Conservation (phyloP, 352 stramenopile species). For the Globisporangium cylindrosporum region DNA sequence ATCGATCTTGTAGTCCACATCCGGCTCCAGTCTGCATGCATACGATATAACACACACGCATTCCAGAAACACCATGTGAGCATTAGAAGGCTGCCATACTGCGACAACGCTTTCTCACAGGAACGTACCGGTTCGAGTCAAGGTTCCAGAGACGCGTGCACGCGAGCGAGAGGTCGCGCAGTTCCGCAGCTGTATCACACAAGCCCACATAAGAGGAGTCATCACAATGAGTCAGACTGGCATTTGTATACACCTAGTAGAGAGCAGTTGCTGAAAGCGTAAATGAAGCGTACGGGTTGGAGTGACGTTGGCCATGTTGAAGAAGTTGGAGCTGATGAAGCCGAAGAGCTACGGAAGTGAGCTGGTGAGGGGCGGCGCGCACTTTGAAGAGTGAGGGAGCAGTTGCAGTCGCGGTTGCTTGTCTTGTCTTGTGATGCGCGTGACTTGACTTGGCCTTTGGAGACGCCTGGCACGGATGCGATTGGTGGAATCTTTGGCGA, state of each 20-base stretch:
- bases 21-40: constrained; percentile 63
- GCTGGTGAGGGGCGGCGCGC: background rate
- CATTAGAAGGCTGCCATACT: background rate
- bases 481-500: background rate
- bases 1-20: constrained; percentile 92
- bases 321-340: background rate
- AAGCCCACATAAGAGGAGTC: background rate
- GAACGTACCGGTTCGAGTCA: constrained; percentile 75
- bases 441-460: background rate
- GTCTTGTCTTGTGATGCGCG: background rate
- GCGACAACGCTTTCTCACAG: background rate
- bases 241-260: background rate
- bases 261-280: background rate
- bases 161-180: constrained; percentile 61
- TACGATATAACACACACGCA: background rate
- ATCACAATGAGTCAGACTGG: too few relatives aligned
- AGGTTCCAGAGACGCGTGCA: constrained; percentile 92
- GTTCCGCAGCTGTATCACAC: constrained; percentile 33
- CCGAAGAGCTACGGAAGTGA: too few relatives aligned
- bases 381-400: background rate
- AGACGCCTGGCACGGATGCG: background rate
- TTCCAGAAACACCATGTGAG: background rate
- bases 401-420: background rate
- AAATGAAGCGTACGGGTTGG: constrained; percentile 37
- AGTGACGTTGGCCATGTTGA: constrained; percentile 39